phyloP scores from a whole-genome alignment of 1,139 yeast species.

The Yamadazyma spencermartinsiae region DNA sequence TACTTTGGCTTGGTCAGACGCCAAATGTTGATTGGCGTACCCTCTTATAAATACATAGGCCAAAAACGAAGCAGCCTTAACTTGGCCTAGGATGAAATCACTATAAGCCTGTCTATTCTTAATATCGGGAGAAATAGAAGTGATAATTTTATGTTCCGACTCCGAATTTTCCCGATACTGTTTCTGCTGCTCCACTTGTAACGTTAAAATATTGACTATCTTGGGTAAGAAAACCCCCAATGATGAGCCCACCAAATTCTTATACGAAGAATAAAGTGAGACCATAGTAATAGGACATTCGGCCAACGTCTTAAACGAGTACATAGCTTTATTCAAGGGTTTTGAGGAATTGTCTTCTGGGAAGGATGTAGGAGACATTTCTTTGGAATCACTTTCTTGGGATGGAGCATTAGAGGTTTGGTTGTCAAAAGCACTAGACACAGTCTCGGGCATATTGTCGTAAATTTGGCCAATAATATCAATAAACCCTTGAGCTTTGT shows the following conservation, averaged over 20 bases:
- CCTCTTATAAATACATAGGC: constrained; percentile 92
- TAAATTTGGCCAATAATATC: constrained; percentile 76
- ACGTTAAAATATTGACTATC: constrained; percentile 68
- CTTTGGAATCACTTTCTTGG: constrained; percentile 23
- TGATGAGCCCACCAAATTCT: constrained; percentile 68
- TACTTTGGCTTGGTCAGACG: constrained; percentile 59
- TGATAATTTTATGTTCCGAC: constrained; percentile 60
- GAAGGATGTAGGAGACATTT: constrained; percentile 35
- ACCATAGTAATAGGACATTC: constrained; percentile 98
- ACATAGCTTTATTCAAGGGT: constrained; percentile 57
- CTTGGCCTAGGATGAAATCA: constrained; percentile 93
- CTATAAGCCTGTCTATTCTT: constrained; percentile 78
- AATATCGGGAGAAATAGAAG: constrained; percentile 61
- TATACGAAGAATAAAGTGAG: constrained; percentile 83
- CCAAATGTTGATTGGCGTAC: constrained; percentile 65
- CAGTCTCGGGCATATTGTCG: constrained; percentile 76
- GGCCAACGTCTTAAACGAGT: constrained; percentile 86
- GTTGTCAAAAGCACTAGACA: constrained; percentile 55
- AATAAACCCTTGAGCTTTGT: constrained; percentile 77
- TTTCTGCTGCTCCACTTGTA: constrained; percentile 64
- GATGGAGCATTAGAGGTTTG: constrained; percentile 42
- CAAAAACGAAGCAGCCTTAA: constrained; percentile 91
- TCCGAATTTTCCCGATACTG: constrained; percentile 40
- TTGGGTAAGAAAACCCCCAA: constrained; percentile 80
- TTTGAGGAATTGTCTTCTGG: constrained; percentile 41